Evolutionary conservation across 305 asterid species (phyloP), one percentile per base, ranked within the genome.

Genomic region (Lippia alba): DNA sequence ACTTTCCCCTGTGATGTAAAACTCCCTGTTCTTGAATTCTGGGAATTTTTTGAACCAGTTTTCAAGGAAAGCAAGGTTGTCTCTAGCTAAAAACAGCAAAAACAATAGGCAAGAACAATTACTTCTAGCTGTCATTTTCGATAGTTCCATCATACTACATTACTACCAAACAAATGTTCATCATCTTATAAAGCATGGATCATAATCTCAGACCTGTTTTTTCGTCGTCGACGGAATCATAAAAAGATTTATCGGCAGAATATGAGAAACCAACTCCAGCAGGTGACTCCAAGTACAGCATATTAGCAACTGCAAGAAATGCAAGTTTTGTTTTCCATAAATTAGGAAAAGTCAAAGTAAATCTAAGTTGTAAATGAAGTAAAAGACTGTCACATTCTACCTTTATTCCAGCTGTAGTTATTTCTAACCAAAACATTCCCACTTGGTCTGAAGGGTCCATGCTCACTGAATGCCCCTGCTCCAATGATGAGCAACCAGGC

Each of bases 401-500:
- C 95, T 85, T 76, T 90, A 58, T 90, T 90, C 96, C 96, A 90
- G 73, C 96, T 90, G 75, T 86, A 81, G 19, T 83, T 64, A 82
- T 90, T 90, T 74, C 69, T 79, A 32, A 90, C 83, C 74, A 90
- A 78, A 58, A 77, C 73, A 66, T 78, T 74, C 33, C 92, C 91
- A 57, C 83, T 80, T 5, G 96, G 96, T 70, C 82, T 82, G 75
- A 90, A 88, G 19, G 96, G 96, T 1, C 96, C 96, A 71, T 90
- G 89, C 71, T 90, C 95, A 63, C 91, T 75, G 34, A 90, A 86
- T 34, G 92, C 96, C 53, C 96, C 96, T 14, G 87, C 96, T 62
- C 96, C 96, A 36, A 90, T 54, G 14, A 90, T 57, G 96, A 90
- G 77, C 96, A 90, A 14, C 96, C 96, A 36, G 96, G 96, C 61